Evolutionary conservation across 371 early-diverging fungal species (phyloP), one percentile per base, ranked within the genome.

Genomic region (Mucor piriformis): DNA sequence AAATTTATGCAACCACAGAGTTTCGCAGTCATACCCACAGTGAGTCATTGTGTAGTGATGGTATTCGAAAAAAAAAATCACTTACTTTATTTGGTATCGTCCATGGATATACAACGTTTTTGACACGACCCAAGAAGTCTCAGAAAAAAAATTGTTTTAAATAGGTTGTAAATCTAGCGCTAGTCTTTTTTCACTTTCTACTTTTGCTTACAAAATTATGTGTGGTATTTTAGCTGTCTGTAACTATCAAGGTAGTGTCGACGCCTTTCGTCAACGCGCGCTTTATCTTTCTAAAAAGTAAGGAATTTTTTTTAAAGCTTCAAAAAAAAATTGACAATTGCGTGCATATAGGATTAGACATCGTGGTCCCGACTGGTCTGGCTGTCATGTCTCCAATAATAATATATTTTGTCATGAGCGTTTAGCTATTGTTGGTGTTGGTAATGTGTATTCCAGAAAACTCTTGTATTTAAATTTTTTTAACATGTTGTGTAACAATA

Each of bases 211-310:
- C 47, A 59, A 33, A 38, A 56, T 7, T 40, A 97, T 97, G 97
- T 97, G 97, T 77, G 97, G 97, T 63, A 96, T 97, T 66, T 95
- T 95, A 77, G 93, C 91, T 35, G 90, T 93, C 12, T 93, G 87
- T 75, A 92, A 92, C 83, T 89, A 92, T 76, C 85, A 84, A 54
- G 91, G 89, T 67, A 89, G 90, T 71, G 76, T 84, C 18, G 75
- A 87, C 33, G 81, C 76, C 42, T 92, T 89, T 74, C 89, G 97
- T 57, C 87, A 87, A 65, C 85, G 88, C 27, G 95, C 94, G 23
- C 83, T 95, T 24, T 79, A 82, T 60, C 84, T 94, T 33, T 92
- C 96, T 42, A 96, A 95, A 79, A 88, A 87, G 95, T 94, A 85
- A 72, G 76, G 59, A n/a, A 3, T 54, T 59, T 23, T 47, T 60